Base-by-base conservation (phyloP, 768 basidiomycete species). In the Cyathus striatus region DNA sequence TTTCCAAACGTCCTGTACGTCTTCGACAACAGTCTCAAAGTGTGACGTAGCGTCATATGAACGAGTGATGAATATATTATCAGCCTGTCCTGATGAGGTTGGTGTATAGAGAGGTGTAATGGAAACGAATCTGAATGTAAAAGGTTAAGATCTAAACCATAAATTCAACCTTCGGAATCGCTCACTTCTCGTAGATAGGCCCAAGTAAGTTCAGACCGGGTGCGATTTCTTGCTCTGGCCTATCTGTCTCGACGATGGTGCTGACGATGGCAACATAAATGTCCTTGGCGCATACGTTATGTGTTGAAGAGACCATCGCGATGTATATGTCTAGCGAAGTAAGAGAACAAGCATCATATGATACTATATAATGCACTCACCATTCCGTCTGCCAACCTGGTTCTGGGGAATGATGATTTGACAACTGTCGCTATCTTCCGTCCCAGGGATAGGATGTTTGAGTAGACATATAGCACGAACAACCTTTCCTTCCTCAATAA, bases 351-450 rank as follows among this genome's bases (percentile, higher is more conserved):
- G 43, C 16, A 30, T 17, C 38, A 38, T 21, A 36, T 13, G 23
- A 12, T 23, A 10, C 16, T n/a, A 16, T n/a, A 27, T 4, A 23
- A 37, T 23, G 18, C 13, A 63, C 83, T 53, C 60, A 90, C 95
- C 96, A 58, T 99, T 89, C 66, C 85, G 81, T 53, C 96, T 75
- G 51, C 76, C 75, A 51, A 99, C 93, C 67, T 99, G 96, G 65
- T 97, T 97, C 67, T 98, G 96, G 30, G 96, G 96, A 49, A 99
- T 95, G 63, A 99, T 93, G 56, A 99, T 92, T 66, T 99, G 96
- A 27, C 84, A 84, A 54, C 89, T 92, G 69, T 99, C 96, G 36
- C 85, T 73, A 58, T 97, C 88, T 17, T 98, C 95, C 32, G 96
- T 98, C 39, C 90, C 93, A 38, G 96, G 96, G 49, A 99, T 95